Conservation (phyloP, 2,329 filamentous ascomycete genomes). For the Anisogramma anomala region DNA sequence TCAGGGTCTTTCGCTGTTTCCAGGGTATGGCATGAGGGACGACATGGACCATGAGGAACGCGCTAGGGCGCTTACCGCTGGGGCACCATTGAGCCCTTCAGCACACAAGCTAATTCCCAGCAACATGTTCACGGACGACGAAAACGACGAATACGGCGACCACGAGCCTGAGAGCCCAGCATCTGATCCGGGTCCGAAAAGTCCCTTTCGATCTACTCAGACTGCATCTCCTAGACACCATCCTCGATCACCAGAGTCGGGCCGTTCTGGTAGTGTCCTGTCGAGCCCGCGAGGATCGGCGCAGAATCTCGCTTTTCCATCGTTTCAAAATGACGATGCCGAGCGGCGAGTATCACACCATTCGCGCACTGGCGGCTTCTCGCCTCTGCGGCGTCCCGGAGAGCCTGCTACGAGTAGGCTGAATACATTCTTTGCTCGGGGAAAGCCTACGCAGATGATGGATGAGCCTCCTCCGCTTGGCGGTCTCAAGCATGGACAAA, state of each 20-base stretch:
- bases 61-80: constrained; percentile 46
- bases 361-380: constrained; percentile 23
- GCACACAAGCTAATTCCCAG: constrained; percentile 65
- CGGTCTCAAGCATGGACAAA: constrained; percentile 58
- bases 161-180: constrained; percentile 42
- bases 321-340: constrained; percentile 32
- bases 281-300: constrained; percentile 52
- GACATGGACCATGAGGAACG: constrained; percentile 48
- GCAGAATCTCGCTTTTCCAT: constrained; percentile 44
- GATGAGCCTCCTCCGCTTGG: constrained; percentile 56
- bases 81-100: constrained; percentile 65
- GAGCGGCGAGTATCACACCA: constrained; percentile 34
- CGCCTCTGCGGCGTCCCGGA: constrained; percentile 26
- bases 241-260: constrained; percentile 50
- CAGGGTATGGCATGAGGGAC: constrained; percentile 30
- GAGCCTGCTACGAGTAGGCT: constrained; percentile 32
- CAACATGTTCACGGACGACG: constrained; percentile 44
- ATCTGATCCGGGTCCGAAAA: constrained; percentile 22
- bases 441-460: constrained; percentile 47
- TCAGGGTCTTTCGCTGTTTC: constrained; percentile 23
- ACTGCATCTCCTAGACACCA: constrained; percentile 30
- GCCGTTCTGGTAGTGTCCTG: constrained; percentile 44
- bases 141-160: constrained; percentile 52
- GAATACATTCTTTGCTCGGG: constrained; percentile 43
- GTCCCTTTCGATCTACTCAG: constrained; percentile 25